Evolutionary conservation across 176 grass and related monocot species (phyloP), one percentile per base, ranked within the genome.

Genomic region (Avena atlantica): DNA sequence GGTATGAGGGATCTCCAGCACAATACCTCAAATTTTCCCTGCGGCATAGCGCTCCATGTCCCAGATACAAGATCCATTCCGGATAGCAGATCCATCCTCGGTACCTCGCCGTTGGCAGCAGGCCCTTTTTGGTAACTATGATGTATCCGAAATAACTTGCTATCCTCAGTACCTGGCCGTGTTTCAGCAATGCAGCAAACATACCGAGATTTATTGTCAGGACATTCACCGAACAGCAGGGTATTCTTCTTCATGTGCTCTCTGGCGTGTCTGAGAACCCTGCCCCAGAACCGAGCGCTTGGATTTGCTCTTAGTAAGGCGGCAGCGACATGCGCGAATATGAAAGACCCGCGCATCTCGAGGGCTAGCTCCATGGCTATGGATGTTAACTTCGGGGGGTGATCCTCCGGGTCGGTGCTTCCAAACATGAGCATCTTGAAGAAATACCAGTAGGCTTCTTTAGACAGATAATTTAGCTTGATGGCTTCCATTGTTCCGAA

Each of bases 351-450:
- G 3, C 27, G 13, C 62, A 80, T 40, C 85, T 23, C 13, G 1
- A 21, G 7, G 2, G 85, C 62, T 4, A 91, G 9, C 79, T 84
- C 51, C n/a, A 44, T 19, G 15, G 72, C 85, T 5, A 91, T 25
- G 42, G 74, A 72, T 25, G 19, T 67, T 9, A 89, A 3, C 56
- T 75, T 50, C 1, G 74, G 31, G 7, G 74, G 31, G 7, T 69
- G 45, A 2, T 88, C 42, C 21, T 8, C 64, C 0, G 73, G 53
- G 8, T 84, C 89, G 0, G 55, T 42, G 9, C 64, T 66, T 9
- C 89, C 89, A 23, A 91, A 91, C 5, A 61, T 63, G 1, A 29
- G 2, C 19, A 17, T 57, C 65, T 53, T 74, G 36, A 84, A 88
- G 15, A 74, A 58, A 2, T 76, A 84, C 70, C 10, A 42, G 40